Evolutionary conservation across 2,329 filamentous ascomycete genomes (phyloP), one percentile per base, ranked within the genome.

Genomic region (Scolecobasidium constrictum): DNA sequence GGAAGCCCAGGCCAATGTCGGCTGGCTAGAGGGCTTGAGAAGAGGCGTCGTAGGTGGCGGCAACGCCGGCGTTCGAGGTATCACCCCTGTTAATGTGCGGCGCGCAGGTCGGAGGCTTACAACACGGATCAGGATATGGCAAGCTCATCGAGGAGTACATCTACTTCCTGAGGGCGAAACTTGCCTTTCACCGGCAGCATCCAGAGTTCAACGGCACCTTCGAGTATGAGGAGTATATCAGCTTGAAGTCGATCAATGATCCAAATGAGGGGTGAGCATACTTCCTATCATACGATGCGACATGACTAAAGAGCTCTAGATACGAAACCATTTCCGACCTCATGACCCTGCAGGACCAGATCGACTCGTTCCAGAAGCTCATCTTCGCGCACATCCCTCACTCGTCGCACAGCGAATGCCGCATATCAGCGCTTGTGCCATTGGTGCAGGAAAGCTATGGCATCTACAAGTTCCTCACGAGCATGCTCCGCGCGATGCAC

Each of bases 401-500:
- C 50, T 84, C 88, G 19, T 81, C 83, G 38, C 94, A 94, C 66
- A 98, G 96, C 56, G 92, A 98, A 62, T 96, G 90, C 62, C 77
- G 90, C 48, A 98, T 98, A 55, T 93, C 90, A 12, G 86, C 92
- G 1, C 67, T 98, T 42, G 88, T 96, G 17, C 86, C 88, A 2
- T 69, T 98, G 35, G 92, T 98, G 3, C 86, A 94, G 60, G 92
- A 98, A 68, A 96, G 87, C 60, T 98, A 96, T 63, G 92, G 92
- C 38, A 96, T 98, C 53, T 98, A 98, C 72, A 96, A 96, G 65
- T 98, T 98, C 61, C 88, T 95, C 50, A 98, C 92, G 0, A 98
- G 92, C 81, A 98, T 98, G 92, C 67, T 98, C 48, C 78, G 92
- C 44, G 92, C 92, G 13, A 95, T 98, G 88, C 90, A 98, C 61